Base-by-base conservation (phyloP, 495 filamentous ascomycete genomes). In the Penicillium herquei region DNA sequence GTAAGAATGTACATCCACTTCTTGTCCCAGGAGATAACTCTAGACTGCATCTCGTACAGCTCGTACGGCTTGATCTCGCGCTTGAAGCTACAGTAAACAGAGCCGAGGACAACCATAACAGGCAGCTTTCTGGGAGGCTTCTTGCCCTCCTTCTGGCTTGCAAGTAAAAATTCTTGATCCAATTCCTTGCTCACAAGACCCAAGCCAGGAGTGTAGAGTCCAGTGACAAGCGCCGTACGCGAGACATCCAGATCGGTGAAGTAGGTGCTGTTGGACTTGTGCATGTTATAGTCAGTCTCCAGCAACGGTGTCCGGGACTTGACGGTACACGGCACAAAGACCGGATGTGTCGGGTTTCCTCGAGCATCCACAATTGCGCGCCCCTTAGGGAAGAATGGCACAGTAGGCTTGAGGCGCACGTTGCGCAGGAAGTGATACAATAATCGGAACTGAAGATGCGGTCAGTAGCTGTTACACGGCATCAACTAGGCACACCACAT, bases 1-100 rank as follows among this genome's bases (percentile, higher is more conserved):
- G 77, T 85, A 9, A 92, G 71, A 8, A 90, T 70, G 69, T 89
- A 94, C 52, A 93, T 65, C 91, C 91, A 96, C 63, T 96, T 96
- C 44, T 80, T 72, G 66, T 95, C 89, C 88, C 88, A 92, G n/a
- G 71, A 73, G 45, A 90, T 65, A 35, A 91, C 68, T 39, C 83
- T 72, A 2, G 82, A 85, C 76, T 84, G 84, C 52, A 91, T 80
- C 69, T 91, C 86, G 53, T 82, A 89, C 10, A 67, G 68, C 69
- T 85, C 74, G 44, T 83, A 84, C 1, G 86, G 85, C 54, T 83
- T 81, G 47, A 92, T 82, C 72, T 91, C 87, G 18, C 77, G 72
- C 63, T 83, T 83, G 66, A 90, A 91, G 51, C 71, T 77, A 64
- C 85, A 88, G 39, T 73, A 81, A 21, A 89, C 84, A 0, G 75